Percentiles rank a stretch among this genome's conserved stretches.
These are phyloP conservation scores for Sugiyamaella paludigena DNA, from an alignment of 1,139 yeast genomes.

Conservation along the genomic window DNA sequence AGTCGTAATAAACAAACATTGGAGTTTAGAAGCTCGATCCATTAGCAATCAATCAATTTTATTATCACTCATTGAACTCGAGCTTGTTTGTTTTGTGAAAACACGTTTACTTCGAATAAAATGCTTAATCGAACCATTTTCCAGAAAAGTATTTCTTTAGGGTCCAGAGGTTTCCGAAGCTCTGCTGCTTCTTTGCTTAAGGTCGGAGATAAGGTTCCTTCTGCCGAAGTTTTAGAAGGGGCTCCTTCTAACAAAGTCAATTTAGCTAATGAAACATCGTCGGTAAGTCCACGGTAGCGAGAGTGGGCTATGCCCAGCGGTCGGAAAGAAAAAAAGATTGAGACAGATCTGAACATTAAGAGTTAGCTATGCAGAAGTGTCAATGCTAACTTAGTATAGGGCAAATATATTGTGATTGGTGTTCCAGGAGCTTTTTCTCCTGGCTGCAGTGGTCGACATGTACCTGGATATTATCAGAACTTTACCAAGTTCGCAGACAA, in stretches of 20 bases:
- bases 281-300: constrained; percentile 22
- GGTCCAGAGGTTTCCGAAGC: constrained; percentile 29
- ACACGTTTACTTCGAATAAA: neutral
- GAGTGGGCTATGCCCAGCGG: too few relatives aligned
- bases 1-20: too few relatives aligned
- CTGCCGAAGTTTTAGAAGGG: constrained; percentile 53
- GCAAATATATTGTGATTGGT: constrained; percentile 66
- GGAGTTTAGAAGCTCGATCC: too few relatives aligned
- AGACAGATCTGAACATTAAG: too few relatives aligned
- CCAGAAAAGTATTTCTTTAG: neutral
- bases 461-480: constrained; percentile 69
- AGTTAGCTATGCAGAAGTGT: too few relatives aligned
- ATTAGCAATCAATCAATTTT: neutral
- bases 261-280: constrained; percentile 53
- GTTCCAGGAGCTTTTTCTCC: constrained; percentile 93
- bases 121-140: constrained; percentile 14
- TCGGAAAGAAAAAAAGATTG: too few relatives aligned
- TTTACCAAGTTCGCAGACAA: constrained; percentile 54
- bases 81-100: neutral
- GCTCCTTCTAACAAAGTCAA: constrained; percentile 67
- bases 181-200: constrained; percentile 30
- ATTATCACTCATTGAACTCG: neutral
- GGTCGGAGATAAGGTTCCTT: constrained; percentile 51
- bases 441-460: constrained; percentile 73
- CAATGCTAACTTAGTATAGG: constrained; percentile 23